These are phyloP conservation scores for Candida sanyiensis DNA, from an alignment of 805 yeast species.

Conservation along the genomic window DNA sequence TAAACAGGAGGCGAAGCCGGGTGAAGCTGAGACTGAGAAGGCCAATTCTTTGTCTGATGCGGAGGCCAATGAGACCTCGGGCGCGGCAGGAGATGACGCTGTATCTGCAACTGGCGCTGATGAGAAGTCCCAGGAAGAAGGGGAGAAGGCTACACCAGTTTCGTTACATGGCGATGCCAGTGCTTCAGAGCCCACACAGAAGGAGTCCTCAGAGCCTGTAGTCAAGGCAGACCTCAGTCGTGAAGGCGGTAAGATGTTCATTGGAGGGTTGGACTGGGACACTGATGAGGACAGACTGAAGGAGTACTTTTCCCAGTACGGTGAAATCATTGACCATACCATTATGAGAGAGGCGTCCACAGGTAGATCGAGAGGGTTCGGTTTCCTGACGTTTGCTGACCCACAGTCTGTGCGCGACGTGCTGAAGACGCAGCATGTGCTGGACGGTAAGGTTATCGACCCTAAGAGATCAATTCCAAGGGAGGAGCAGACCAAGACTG, in stretches of 20 bases:
- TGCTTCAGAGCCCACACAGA: conserved; percentile 4
- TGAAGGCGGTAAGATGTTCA: conserved; percentile 87
- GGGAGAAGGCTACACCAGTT: not conserved
- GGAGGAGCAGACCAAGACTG: conserved; percentile 95
- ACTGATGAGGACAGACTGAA: conserved; percentile 84
- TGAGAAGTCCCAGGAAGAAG: not conserved
- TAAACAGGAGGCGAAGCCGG: too few species aligned
- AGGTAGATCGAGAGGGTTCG: conserved; percentile 93
- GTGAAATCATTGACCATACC: conserved; percentile 80
- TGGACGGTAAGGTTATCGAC: conserved; percentile 94
- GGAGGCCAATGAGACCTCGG: conserved; percentile 6
- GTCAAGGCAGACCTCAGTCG: conserved; percentile 47
- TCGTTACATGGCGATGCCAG: conserved; percentile 5
- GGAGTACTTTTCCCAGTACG: conserved; percentile 80
- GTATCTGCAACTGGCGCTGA: not conserved
- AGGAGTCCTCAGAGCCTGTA: not conserved
- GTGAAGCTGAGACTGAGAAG: conserved; percentile 17
- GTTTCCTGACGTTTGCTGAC: conserved; percentile 80
- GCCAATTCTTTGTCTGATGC: conserved; percentile 13
- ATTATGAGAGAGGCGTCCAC: conserved; percentile 88
- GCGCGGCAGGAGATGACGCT: conserved; percentile 2
- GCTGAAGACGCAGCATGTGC: conserved; percentile 74
- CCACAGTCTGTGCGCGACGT: conserved; percentile 84
- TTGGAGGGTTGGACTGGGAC: conserved; percentile 98
- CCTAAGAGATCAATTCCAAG: conserved; percentile 97